Conservation (phyloP, 202 grass and related monocot species). For the Schoenoplectus triqueter region DNA sequence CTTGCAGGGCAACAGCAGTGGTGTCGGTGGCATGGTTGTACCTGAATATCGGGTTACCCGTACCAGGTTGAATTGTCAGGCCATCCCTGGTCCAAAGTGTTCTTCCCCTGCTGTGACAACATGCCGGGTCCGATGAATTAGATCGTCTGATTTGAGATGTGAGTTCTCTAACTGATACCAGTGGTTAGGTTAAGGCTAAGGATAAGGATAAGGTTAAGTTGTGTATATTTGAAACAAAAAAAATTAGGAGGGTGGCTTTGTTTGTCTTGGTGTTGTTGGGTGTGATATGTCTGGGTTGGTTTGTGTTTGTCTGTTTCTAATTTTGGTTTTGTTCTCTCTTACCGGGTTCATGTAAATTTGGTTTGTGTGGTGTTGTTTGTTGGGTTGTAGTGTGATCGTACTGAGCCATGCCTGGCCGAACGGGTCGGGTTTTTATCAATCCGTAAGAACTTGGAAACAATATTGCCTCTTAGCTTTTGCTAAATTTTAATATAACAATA, state of each 20-base stretch:
- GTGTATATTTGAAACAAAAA: conserved; percentile 56
- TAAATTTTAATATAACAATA: background rate
- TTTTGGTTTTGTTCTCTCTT: conserved; percentile 45
- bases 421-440: conserved; percentile 58
- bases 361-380: conserved; percentile 60
- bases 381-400: conserved; percentile 70
- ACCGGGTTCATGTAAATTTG: conserved; percentile 71
- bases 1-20: conserved; percentile 47
- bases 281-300: conserved; percentile 18
- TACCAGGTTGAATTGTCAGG: conserved; percentile 64
- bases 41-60: conserved; percentile 58
- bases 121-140: conserved; percentile 81
- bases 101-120: conserved; percentile 59
- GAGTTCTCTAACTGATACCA: conserved; percentile 32
- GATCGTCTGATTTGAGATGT: conserved; percentile 29
- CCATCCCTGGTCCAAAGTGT: conserved; percentile 71
- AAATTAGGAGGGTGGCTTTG: conserved; percentile 43
- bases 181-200: conserved; percentile 43
- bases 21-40: conserved; percentile 44
- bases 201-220: conserved; percentile 51
- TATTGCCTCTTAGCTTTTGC: conserved; percentile 32
- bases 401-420: conserved; percentile 52
- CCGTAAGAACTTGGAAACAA: conserved; percentile 57
- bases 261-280: conserved; percentile 35
- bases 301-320: conserved; percentile 37